A percentile compares a stretch with the other conserved stretches of the same genome.
phyloP scores from a whole-genome alignment of 495 filamentous ascomycete species.

The Cryomyces minteri region DNA sequence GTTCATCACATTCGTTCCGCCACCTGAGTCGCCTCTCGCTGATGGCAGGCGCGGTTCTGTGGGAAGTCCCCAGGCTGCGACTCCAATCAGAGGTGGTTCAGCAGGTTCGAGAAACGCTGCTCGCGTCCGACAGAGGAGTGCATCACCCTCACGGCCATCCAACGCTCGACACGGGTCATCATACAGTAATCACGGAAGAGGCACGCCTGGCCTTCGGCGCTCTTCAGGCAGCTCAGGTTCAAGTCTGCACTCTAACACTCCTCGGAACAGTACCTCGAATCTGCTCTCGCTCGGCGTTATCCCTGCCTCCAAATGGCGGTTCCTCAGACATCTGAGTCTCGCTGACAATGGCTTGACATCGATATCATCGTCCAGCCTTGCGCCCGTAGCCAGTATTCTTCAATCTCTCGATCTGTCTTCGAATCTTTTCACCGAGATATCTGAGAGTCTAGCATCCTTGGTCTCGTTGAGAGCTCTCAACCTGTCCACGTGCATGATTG shows the following conservation, averaged over 20 bases:
- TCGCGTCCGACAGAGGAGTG: constrained; percentile 45
- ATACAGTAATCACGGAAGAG: constrained; percentile 32
- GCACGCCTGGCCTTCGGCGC: constrained; percentile 52
- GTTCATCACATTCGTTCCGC: constrained; percentile 36
- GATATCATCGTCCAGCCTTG: constrained; percentile 51
- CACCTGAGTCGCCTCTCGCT: constrained; percentile 45
- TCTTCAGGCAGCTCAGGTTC: constrained; percentile 91
- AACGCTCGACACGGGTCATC: constrained; percentile 52
- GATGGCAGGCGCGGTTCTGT: constrained; percentile 22
- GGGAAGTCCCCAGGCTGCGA: constrained; percentile 21
- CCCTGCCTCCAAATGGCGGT: constrained; percentile 80
- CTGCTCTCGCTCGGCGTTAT: constrained; percentile 44
- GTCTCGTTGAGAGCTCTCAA: constrained; percentile 76
- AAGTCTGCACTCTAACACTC: constrained; percentile 51
- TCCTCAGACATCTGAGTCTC: constrained; percentile 76
- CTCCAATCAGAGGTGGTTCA: constrained; percentile 30
- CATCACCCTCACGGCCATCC: constrained; percentile 57
- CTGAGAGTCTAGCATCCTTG: constrained; percentile 68
- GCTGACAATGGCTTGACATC: constrained; percentile 78
- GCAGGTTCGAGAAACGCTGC: constrained; percentile 23
- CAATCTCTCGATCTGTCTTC: constrained; percentile 81
- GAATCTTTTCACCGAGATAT: constrained; percentile 80
- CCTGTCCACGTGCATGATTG: constrained; percentile 92
- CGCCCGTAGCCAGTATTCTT: constrained; percentile 68
- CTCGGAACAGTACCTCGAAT: constrained; percentile 55